A percentile compares a stretch with the other conserved stretches of the same genome.
phyloP scores from a whole-genome alignment of 1,284 basidiomycete genomes.

The Rugiboletus extremiorientalis region DNA sequence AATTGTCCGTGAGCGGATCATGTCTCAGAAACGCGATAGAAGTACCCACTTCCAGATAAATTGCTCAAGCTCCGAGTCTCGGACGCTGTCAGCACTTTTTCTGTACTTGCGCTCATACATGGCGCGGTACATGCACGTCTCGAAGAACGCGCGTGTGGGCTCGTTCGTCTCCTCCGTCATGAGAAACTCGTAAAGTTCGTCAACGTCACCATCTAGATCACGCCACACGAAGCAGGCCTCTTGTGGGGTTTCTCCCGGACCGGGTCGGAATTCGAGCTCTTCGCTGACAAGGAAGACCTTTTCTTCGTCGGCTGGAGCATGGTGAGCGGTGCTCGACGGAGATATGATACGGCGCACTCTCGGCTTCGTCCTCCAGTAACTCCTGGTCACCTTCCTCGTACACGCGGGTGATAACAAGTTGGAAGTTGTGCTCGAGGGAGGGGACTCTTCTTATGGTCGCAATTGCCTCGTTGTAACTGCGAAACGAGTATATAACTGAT shows the following conservation, averaged over 20 bases:
- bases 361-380: slow-evolving; percentile 91
- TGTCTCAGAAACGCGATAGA: background rate
- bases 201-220: slow-evolving; percentile 81
- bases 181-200: slow-evolving; percentile 84
- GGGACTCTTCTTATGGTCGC: slow-evolving; percentile 88
- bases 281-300: slow-evolving; percentile 89
- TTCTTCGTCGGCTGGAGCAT: slow-evolving; percentile 79
- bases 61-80: slow-evolving; percentile 69
- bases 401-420: slow-evolving; percentile 94
- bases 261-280: slow-evolving; percentile 81
- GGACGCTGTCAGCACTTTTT: slow-evolving; percentile 65
- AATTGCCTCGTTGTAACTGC: slow-evolving; percentile 93
- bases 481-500: slow-evolving; percentile 6
- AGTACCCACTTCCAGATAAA: slow-evolving; percentile 74
- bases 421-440: slow-evolving; percentile 86
- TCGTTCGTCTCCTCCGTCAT: slow-evolving; percentile 73
- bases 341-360: slow-evolving; percentile 61
- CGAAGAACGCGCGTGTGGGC: slow-evolving; percentile 86
- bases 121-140: slow-evolving; percentile 91
- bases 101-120: slow-evolving; percentile 92
- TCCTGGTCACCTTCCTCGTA: slow-evolving; percentile 97
- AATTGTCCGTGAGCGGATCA: slow-evolving; percentile 26
- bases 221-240: slow-evolving; percentile 87
- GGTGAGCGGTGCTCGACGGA: slow-evolving; percentile 3
- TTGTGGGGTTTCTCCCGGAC: slow-evolving; percentile 72